Conservation (phyloP, 2,329 filamentous ascomycete species). For the Aspergillus tamarii region DNA sequence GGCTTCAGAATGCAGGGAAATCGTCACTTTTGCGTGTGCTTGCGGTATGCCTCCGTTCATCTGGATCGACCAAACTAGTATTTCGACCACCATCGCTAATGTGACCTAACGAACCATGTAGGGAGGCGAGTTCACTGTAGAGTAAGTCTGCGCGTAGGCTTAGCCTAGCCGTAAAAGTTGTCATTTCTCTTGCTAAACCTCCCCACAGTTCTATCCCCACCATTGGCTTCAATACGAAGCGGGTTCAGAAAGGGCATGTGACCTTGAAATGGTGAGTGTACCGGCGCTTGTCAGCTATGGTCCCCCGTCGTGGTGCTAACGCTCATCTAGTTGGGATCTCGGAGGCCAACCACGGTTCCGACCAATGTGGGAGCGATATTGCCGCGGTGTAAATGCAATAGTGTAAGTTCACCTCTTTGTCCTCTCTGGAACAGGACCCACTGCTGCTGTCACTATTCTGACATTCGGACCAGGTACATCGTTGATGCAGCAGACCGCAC, state of each 20-base stretch:
- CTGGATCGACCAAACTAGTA: neutral
- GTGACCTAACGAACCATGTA: constrained; percentile 43
- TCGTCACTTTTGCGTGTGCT: constrained; percentile 91
- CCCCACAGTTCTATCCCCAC: constrained; percentile 87
- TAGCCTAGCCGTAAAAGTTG: constrained; percentile 5
- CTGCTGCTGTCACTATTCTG: constrained; percentile 10
- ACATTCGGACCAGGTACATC: constrained; percentile 68
- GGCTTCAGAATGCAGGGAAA: constrained; percentile 96
- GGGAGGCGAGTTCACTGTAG: constrained; percentile 98
- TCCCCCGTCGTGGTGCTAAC: constrained; percentile 22
- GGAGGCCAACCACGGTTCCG: constrained; percentile 96
- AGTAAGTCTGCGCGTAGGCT: constrained; percentile 66
- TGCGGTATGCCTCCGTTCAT: constrained; percentile 70
- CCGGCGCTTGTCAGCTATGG: neutral
- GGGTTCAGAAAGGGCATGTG: constrained; percentile 95
- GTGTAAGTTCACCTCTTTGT: constrained; percentile 59
- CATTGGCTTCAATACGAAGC: constrained; percentile 99
- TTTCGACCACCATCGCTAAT: constrained; percentile 26
- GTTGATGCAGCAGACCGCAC: constrained; percentile 90
- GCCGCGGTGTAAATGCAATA: constrained; percentile 94
- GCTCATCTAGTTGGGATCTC: constrained; percentile 76
- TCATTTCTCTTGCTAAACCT: constrained; percentile 21
- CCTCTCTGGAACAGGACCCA: neutral
- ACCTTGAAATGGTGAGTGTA: constrained; percentile 82
- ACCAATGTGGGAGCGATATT: constrained; percentile 99